Conservation (phyloP, 352 stramenopile genomes). For the Globisporangium sylvaticum region DNA sequence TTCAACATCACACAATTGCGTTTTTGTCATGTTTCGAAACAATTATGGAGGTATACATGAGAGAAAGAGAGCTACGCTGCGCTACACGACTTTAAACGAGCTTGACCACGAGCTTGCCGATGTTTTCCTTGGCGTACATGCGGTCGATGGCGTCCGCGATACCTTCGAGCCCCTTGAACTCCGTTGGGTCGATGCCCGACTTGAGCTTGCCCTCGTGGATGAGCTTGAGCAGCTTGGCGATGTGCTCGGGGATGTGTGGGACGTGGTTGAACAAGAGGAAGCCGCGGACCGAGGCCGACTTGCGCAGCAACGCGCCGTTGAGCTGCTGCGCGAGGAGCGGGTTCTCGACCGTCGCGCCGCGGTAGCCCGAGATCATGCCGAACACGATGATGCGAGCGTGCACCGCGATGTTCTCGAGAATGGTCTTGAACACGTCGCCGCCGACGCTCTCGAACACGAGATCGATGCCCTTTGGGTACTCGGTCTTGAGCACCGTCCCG, state of each 20-base stretch:
- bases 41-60: no score
- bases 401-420: slow-evolving; percentile 27
- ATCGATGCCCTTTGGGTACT: slow-evolving; percentile 38
- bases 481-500: slow-evolving; percentile 35
- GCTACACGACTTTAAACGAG: slow-evolving; percentile 18
- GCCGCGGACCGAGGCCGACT: slow-evolving; percentile 29
- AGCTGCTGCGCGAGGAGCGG: not conserved
- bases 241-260: slow-evolving; percentile 30
- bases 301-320: slow-evolving; percentile 2
- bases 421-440: slow-evolving; percentile 33
- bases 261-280: slow-evolving; percentile 30
- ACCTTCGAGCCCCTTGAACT: slow-evolving; percentile 40
- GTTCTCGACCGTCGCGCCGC: slow-evolving; percentile 24
- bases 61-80: no score
- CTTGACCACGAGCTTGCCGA: slow-evolving; percentile 65
- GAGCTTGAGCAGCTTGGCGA: slow-evolving; percentile 36
- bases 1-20: no score
- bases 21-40: no score
- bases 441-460: slow-evolving; percentile 43
- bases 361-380: slow-evolving; percentile 34
- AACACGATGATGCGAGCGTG: slow-evolving; percentile 41
- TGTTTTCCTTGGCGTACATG: slow-evolving; percentile 47
- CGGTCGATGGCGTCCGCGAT: slow-evolving; percentile 45
- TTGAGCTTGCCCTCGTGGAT: slow-evolving; percentile 41
- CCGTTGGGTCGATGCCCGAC: slow-evolving; percentile 25